Evolutionary conservation across 371 early-diverging fungal genomes (phyloP).

Genomic region (Mortierella sp.): DNA sequence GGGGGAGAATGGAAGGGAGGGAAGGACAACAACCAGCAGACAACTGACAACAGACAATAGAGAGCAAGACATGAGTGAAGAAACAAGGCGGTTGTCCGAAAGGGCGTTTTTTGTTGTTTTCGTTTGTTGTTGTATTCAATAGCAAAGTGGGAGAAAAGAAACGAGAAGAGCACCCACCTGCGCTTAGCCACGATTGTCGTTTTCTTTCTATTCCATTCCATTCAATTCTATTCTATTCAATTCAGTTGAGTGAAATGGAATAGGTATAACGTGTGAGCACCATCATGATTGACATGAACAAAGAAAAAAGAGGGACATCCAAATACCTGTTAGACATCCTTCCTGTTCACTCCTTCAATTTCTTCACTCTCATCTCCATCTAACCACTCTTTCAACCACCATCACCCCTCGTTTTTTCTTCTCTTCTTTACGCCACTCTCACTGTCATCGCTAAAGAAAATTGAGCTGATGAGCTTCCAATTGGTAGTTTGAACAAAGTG

Average conservation of each 20-base stretch:
- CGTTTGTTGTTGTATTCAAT: neutral
- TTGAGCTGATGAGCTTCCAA: neutral
- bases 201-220: neutral
- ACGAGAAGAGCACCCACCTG: neutral
- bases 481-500: neutral
- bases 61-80: neutral
- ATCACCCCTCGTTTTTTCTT: neutral
- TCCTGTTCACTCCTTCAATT: neutral
- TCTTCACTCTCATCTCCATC: neutral
- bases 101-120: constrained; percentile 6
- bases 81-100: neutral
- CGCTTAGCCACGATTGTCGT: constrained; percentile 5
- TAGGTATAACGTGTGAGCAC: no score
- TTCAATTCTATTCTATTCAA: no score
- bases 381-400: neutral
- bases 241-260: no score
- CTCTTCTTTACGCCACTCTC: neutral
- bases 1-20: neutral
- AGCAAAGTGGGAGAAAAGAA: neutral
- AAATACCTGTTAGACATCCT: neutral
- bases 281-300: no score
- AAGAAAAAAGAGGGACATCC: neutral
- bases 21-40: neutral
- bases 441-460: neutral
- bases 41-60: neutral